phyloP scores from a whole-genome alignment of 2,329 filamentous ascomycete species.

The Colletotrichum sp. region DNA sequence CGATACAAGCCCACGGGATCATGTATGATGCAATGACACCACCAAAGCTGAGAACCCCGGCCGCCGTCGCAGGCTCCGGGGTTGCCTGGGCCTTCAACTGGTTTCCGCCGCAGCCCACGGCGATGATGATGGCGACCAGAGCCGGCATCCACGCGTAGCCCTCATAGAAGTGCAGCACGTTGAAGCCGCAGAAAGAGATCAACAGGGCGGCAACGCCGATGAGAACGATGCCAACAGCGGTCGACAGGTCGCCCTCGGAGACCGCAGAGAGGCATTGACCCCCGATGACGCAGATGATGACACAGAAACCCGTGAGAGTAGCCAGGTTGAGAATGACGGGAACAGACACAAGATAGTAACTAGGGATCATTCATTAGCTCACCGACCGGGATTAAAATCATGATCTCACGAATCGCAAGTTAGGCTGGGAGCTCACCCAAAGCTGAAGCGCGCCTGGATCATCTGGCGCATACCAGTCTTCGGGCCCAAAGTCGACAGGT shows the following conservation, averaged over 20 bases:
- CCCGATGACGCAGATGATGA: slow-evolving; percentile 52
- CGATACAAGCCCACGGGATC: slow-evolving; percentile 64
- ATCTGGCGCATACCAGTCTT: slow-evolving; percentile 53
- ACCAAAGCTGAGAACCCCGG: slow-evolving; percentile 58
- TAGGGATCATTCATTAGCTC: neutral
- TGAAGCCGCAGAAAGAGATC: slow-evolving; percentile 53
- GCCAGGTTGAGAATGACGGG: slow-evolving; percentile 47
- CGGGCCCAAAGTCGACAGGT: slow-evolving; percentile 46
- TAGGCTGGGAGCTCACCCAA: slow-evolving; percentile 4
- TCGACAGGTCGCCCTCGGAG: slow-evolving; percentile 38
- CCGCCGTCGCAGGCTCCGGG: slow-evolving; percentile 42
- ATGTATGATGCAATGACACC: slow-evolving; percentile 68
- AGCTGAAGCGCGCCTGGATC: slow-evolving; percentile 46
- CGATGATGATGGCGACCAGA: slow-evolving; percentile 43
- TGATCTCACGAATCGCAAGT: slow-evolving; percentile 24
- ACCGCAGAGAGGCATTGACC: slow-evolving; percentile 47
- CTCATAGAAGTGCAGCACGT: slow-evolving; percentile 49
- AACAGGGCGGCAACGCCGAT: slow-evolving; percentile 48
- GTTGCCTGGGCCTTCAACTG: slow-evolving; percentile 40
- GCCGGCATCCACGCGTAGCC: slow-evolving; percentile 51
- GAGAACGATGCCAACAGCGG: slow-evolving; percentile 53
- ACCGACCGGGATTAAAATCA: accelerated
- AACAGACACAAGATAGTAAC: slow-evolving; percentile 23
- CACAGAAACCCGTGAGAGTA: slow-evolving; percentile 52
- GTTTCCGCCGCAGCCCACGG: slow-evolving; percentile 42